Evolutionary conservation across 768 basidiomycete species (phyloP), one percentile per base, ranked within the genome.

Genomic region (Coprinopsis cinerea): DNA sequence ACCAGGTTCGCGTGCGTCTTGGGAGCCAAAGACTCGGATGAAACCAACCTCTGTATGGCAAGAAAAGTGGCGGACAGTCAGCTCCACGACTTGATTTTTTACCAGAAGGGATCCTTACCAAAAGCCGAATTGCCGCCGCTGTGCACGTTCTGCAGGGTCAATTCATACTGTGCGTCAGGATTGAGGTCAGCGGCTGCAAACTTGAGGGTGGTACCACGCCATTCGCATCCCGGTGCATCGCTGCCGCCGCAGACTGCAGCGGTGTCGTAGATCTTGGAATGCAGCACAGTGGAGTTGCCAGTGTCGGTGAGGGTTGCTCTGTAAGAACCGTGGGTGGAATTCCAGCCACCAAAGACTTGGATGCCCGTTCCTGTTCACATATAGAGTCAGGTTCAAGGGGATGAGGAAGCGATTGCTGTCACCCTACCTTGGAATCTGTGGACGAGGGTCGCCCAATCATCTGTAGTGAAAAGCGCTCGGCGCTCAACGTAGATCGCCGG

Each of bases 271-370:
- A 32, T 32, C 27, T 32, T 13, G 9, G 44, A 45, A 32, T 32
- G 44, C 27, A 45, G 15, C n/a, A 45, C 28, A 11, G 25, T 45
- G 17, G 25, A 13, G 44, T 5, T 28, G 27, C n/a, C n/a, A 17
- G 28, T 32, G 17, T 5, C 10, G 42, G 10, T 11, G 20, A 43
- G 23, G 5, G 20, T 43, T 3, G 28, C 44, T 11, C 6, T 15
- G 20, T 45, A 45, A 11, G 44, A 45, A 14, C 44, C 44, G 28
- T 45, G 44, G 9, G 44, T 45, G 4, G 44, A 25, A 20, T 45
- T 45, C 4, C 44, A 27, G n/a, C 44, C 44, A 17, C 44, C 44
- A 20, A 7, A 45, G 27, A 45, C 44, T 23, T 45, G 44, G 14
- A 45, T 32, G 4, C 44, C 44, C 28, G 44, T 28, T 4, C 44